These are phyloP conservation scores for Leucoagaricus sp. DNA, from an alignment of 1,284 basidiomycete species.

Conservation along the genomic window DNA sequence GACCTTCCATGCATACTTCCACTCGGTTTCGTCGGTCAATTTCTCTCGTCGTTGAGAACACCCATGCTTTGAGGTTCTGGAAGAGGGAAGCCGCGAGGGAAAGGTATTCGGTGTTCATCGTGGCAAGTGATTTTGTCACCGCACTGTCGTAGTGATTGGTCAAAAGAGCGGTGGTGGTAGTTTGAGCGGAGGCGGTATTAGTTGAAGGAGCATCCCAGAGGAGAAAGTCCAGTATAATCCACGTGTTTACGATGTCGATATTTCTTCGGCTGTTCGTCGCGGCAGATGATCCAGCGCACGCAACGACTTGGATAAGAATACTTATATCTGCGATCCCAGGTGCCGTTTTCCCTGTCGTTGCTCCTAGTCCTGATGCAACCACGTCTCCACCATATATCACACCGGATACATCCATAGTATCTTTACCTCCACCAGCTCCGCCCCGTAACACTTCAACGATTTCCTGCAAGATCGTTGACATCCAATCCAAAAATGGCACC, in stretches of 20 bases:
- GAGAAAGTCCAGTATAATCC: constrained; percentile 25
- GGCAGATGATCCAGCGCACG: constrained; percentile 26
- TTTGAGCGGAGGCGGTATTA: neutral
- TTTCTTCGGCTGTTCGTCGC: constrained; percentile 20
- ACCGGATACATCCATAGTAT: no score
- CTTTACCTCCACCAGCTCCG: no score
- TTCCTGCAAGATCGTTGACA: constrained; percentile 28
- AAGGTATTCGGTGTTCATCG: constrained; percentile 18
- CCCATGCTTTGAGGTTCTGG: constrained; percentile 24
- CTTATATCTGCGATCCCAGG: constrained; percentile 18
- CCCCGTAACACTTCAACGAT: constrained; percentile 13
- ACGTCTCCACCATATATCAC: no score
- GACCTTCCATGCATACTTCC: constrained; percentile 29
- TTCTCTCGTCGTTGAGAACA: constrained; percentile 19
- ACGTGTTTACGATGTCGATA: constrained; percentile 27
- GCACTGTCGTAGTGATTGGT: neutral
- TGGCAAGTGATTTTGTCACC: neutral
- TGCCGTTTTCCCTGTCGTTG: constrained; percentile 12
- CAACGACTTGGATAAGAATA: constrained; percentile 25
- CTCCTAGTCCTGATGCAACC: neutral
- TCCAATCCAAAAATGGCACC: constrained; percentile 30
- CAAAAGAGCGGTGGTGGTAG: neutral
- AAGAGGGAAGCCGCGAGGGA: constrained; percentile 22
- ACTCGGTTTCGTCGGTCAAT: constrained; percentile 25
- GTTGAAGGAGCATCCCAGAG: no score